These are phyloP conservation scores for Ustilago hordei DNA, from an alignment of 1,284 basidiomycete species.

Conservation along the genomic window DNA sequence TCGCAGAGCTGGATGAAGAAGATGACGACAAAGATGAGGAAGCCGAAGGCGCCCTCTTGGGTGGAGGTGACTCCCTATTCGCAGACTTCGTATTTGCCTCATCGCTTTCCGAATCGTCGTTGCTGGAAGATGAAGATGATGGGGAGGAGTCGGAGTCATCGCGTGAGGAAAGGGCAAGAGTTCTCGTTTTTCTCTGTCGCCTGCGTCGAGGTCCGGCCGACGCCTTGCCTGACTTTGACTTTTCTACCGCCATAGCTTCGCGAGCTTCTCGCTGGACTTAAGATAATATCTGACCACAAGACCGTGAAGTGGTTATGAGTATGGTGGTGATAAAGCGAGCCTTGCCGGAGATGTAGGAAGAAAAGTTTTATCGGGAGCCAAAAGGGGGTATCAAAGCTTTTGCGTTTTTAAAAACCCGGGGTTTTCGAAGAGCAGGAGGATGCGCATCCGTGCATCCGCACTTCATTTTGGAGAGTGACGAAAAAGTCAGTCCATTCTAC, in stretches of 20 bases:
- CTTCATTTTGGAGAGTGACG: no score
- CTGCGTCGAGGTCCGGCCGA: conserved; percentile 22
- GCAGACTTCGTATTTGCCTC: background rate
- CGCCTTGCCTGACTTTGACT: conserved; percentile 14
- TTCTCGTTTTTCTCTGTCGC: conserved; percentile 46
- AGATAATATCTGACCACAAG: no score
- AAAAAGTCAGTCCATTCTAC: no score
- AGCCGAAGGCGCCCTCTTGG: conserved; percentile 1
- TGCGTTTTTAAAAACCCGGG: no score
- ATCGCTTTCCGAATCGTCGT: conserved; percentile 20
- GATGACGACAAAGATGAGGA: conserved; percentile 23
- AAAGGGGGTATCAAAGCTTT: no score
- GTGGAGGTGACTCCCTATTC: background rate
- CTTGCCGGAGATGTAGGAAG: background rate
- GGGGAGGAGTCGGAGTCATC: conserved; percentile 42
- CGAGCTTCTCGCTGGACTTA: background rate
- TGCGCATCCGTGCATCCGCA: no score
- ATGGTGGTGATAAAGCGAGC: no score
- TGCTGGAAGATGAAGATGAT: conserved; percentile 23
- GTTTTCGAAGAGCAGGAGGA: no score
- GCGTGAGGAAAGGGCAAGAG: conserved; percentile 36
- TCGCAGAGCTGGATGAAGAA: conserved; percentile 16
- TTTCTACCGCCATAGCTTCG: conserved; percentile 21
- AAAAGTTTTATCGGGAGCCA: background rate
- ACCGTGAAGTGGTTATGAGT: no score